Evolutionary conservation across 1,284 basidiomycete genomes (phyloP), one percentile per base, ranked within the genome.

Genomic region (Coriolopsis trogii): DNA sequence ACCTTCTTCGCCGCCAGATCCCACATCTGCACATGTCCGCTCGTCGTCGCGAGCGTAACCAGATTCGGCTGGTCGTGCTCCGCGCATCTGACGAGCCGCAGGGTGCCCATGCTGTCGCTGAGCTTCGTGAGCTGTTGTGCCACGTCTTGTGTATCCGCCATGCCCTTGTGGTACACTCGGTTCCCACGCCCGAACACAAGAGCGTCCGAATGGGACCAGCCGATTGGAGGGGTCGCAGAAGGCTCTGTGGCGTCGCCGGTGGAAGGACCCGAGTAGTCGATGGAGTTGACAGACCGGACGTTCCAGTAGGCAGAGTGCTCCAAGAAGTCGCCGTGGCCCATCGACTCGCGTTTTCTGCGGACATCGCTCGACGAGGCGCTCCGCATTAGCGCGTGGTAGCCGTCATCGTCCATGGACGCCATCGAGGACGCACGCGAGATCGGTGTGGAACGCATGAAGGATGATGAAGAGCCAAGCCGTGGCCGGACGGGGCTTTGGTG

Each of bases 71-170:
- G 63, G 24, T 73, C 71, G 25, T 55, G 57, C 3, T 72, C 73
- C 4, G 67, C 76, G 44, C 75, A 78, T 39, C 72, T 70, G 37
- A 83, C 65, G 4, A 75, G 65, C 18, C 69, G 68, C 49, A 82
- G 59, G 40, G 72, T 68, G 1, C 81, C 81, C 33, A 73, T 67
- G 46, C 66, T 72, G 24, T 77, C 77, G 45, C 70, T 67, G 8
- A 81, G 60, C 56, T 78, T 79, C 65, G 74, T 78, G n/a, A 83
- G 61, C 62, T 81, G 81, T 61, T 81, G 80, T 4, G 69, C 70
- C 26, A 79, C 70, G 40, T 77, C 76, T 41, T 79, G 75, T 23
- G 59, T 66, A 28, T 61, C 57, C n/a, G 68, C 58, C 41, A 79
- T 62, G 57, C 75, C 77, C 65, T 80, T 81, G 66, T 70, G 74